A percentile compares a stretch with the other conserved stretches of the same genome.
These are phyloP conservation scores for Boletus rex-veris DNA, from an alignment of 768 basidiomycete species.

Conservation along the genomic window DNA sequence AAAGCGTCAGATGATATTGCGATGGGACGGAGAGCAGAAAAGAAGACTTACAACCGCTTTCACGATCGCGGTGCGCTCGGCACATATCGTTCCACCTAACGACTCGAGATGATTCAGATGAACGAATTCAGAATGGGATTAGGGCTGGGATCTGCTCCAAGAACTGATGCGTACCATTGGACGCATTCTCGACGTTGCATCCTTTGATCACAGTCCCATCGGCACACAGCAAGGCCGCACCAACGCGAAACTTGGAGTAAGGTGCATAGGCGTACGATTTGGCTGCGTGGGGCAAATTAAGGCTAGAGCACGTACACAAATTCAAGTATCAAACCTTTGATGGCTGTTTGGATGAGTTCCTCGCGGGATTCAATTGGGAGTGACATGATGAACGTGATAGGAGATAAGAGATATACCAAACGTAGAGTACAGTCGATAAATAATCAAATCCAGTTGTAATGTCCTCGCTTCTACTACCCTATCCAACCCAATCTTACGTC, in stretches of 20 bases:
- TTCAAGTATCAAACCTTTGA: slow-evolving; percentile 11
- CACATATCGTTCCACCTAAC: slow-evolving; percentile 81
- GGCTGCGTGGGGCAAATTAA: slow-evolving; percentile 35
- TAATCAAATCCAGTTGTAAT: background rate
- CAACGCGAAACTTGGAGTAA: slow-evolving; percentile 92
- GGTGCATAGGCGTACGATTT: slow-evolving; percentile 72
- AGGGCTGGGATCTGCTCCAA: background rate
- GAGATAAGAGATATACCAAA: background rate
- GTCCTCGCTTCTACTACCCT: background rate
- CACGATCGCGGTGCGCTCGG: slow-evolving; percentile 92
- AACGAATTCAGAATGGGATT: background rate
- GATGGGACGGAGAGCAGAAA: background rate
- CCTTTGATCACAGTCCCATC: slow-evolving; percentile 77
- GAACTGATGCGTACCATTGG: slow-evolving; percentile 59
- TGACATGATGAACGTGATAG: slow-evolving; percentile 2
- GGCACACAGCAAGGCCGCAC: slow-evolving; percentile 73
- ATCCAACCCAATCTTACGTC: slow-evolving; percentile 10
- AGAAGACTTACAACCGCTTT: slow-evolving; percentile 74
- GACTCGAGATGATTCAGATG: background rate
- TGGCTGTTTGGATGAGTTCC: slow-evolving; percentile 52
- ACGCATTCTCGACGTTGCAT: slow-evolving; percentile 92
- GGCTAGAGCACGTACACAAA: background rate
- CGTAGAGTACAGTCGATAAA: background rate
- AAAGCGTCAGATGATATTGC: background rate
- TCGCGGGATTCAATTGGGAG: slow-evolving; percentile 44